phyloP scores from a whole-genome alignment of 495 filamentous ascomycete genomes.

The Talaromyces stipitatus region DNA sequence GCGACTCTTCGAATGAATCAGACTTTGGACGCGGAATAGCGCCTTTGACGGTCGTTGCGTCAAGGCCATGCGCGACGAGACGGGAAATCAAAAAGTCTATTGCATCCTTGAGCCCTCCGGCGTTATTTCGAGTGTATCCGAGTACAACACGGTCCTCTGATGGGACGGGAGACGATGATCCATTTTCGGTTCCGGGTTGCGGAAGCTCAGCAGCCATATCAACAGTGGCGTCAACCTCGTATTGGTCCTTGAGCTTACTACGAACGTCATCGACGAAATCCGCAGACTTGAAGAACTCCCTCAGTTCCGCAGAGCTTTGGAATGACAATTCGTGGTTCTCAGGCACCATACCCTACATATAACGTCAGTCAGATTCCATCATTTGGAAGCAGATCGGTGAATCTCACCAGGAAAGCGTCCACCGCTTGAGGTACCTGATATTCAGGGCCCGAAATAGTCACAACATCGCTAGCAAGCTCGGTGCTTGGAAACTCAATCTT shows the following conservation, averaged over 20 bases:
- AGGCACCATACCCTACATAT: slow-evolving; percentile 82
- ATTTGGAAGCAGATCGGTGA: not conserved
- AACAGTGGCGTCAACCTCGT: slow-evolving; percentile 78
- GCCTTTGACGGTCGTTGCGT: slow-evolving; percentile 80
- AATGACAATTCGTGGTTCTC: slow-evolving; percentile 88
- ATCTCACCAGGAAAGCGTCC: slow-evolving; percentile 78
- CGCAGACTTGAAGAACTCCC: slow-evolving; percentile 67
- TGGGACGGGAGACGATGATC: slow-evolving; percentile 25
- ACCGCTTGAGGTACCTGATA: slow-evolving; percentile 95
- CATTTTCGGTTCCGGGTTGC: slow-evolving; percentile 18
- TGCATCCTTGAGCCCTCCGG: slow-evolving; percentile 88
- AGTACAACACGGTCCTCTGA: slow-evolving; percentile 52
- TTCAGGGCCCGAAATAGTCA: slow-evolving; percentile 90
- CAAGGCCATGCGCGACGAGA: slow-evolving; percentile 74
- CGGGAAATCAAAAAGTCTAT: slow-evolving; percentile 86
- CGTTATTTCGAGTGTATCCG: slow-evolving; percentile 92
- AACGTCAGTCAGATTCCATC: not conserved
- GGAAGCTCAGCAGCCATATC: slow-evolving; percentile 37
- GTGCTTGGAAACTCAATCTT: slow-evolving; percentile 96
- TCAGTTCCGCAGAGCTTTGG: slow-evolving; percentile 62
- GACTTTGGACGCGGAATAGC: slow-evolving; percentile 94
- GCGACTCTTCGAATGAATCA: slow-evolving; percentile 93
- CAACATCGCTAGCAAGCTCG: slow-evolving; percentile 91
- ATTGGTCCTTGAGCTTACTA: slow-evolving; percentile 79
- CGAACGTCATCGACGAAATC: slow-evolving; percentile 72